Conservation (phyloP, 345 rosid species). For the Psidium friedrichsthalianum region DNA sequence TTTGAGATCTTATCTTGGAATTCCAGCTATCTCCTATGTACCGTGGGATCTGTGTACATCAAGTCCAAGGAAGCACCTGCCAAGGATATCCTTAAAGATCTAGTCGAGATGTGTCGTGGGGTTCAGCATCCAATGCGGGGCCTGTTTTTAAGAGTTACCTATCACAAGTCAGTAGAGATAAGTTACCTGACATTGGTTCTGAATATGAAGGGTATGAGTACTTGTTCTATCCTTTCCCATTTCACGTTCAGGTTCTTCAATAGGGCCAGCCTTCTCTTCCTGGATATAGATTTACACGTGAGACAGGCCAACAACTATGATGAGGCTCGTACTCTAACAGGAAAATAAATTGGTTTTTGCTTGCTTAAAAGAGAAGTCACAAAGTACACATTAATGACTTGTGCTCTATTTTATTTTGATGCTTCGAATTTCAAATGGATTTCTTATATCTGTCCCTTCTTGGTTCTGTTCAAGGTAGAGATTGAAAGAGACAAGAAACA, state of each 20-base stretch:
- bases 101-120: conserved; percentile 88
- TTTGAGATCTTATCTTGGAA: not conserved
- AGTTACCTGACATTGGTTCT: conserved; percentile 75
- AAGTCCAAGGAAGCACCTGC: conserved; percentile 82
- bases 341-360: not conserved
- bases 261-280: not conserved
- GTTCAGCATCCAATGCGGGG: conserved; percentile 91
- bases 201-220: conserved; percentile 64
- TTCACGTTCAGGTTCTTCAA: not conserved
- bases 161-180: conserved; percentile 82
- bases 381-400: not conserved
- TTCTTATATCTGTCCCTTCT: not conserved
- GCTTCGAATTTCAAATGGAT: not conserved
- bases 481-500: not conserved
- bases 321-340: not conserved
- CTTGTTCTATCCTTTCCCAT: not conserved
- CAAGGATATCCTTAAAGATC: conserved; percentile 77
- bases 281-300: not conserved
- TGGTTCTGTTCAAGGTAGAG: not conserved
- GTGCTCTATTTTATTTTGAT: not conserved
- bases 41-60: conserved; percentile 84
- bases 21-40: conserved; percentile 76
- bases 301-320: not conserved
- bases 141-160: conserved; percentile 83
- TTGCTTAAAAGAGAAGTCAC: not conserved